Evolutionary conservation across 257 asterid genomes (phyloP), one percentile per base, ranked within the genome.

Genomic region (Plectranthus barbatus): DNA sequence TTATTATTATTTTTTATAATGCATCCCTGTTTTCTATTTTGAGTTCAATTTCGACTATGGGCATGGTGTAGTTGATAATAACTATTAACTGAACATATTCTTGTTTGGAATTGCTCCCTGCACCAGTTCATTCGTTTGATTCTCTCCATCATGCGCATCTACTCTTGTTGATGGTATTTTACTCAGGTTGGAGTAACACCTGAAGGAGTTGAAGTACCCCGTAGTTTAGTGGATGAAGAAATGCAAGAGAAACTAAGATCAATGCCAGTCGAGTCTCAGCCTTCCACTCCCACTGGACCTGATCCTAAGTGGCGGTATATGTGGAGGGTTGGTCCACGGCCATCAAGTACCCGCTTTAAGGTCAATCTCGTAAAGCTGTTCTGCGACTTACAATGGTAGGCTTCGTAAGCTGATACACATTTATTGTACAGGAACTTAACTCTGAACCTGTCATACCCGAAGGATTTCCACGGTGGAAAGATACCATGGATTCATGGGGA

Each of bases 291-390:
- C 17, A 40, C 78, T 53, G 99, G 99, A 46, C 95, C 99, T 14
- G 99, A 93, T 66, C 97, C 90, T 48, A 93, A 93, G 80, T 90
- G 99, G 99, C 91, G 99, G 33, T 93, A 87, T 67, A 93, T 93
- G 99, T 93, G 97, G 99, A 93, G 99, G 74, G 83, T 81, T 79
- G 99, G 99, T 56, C 83, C 94, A 42, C 85, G 96, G 50, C 96
- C 96, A 13, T 67, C 73, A 48, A 67, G 67, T 58, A 90, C 99
- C 79, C 69, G 68, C 45, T 93, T 82, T 80, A 87, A 90, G 97
- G 99, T 88, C 61, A 66, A 55, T 26, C 26, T 55, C 3, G n/a
- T 62, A 29, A 11, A 21, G 51, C 33, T 65, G 20, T 64, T 65
- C 10, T 44, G 26, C 34, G 15, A 36, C 51, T 77, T 40, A 61